Evolutionary conservation across 192 early-diverging fungal genomes (phyloP).

Genomic region (Coemansia sp.): DNA sequence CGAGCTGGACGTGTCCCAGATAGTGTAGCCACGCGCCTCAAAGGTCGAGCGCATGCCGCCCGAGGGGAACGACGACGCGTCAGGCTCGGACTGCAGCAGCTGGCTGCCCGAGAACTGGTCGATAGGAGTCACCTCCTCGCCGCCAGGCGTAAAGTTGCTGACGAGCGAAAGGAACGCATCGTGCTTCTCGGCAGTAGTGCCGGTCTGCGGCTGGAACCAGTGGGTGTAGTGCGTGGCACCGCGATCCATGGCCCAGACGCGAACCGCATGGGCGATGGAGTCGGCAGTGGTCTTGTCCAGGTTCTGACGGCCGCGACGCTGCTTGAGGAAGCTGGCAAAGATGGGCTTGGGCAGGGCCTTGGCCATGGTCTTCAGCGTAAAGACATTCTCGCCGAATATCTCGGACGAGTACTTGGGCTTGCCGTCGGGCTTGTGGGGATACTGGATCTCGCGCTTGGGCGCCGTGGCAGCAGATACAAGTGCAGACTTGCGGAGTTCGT

Average conservation of each 20-base stretch:
- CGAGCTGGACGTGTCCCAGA: constrained; percentile 96
- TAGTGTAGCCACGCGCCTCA: constrained; percentile 99
- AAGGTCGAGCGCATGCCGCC: constrained; percentile 98
- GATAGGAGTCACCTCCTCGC: constrained; percentile 82
- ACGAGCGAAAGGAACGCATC: constrained; percentile 95
- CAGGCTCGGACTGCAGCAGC: constrained; percentile 97
- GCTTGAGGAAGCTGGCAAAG: constrained; percentile 88
- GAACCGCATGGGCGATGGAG: constrained; percentile 97
- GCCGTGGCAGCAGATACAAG: constrained; percentile 64
- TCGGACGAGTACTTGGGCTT: constrained; percentile 78
- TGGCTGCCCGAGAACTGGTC: constrained; percentile 97
- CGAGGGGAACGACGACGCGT: constrained; percentile 98
- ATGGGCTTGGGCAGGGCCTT: constrained; percentile 92
- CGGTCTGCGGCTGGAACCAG: constrained; percentile 99
- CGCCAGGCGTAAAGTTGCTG: constrained; percentile 72
- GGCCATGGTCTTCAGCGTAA: constrained; percentile 86
- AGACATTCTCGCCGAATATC: constrained; percentile 92
- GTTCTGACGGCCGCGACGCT: constrained; percentile 83
- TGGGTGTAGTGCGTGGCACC: constrained; percentile 99
- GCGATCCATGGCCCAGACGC: constrained; percentile 96
- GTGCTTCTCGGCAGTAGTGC: constrained; percentile 98
- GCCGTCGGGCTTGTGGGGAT: constrained; percentile 70
- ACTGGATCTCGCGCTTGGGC: constrained; percentile 70
- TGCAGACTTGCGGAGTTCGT: constrained; percentile 57
- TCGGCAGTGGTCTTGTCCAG: constrained; percentile 94